A percentile compares a stretch with the other conserved stretches of the same genome.
These are phyloP conservation scores for Termitomyces eurrhizus DNA, from an alignment of 768 basidiomycete genomes.

Conservation along the genomic window DNA sequence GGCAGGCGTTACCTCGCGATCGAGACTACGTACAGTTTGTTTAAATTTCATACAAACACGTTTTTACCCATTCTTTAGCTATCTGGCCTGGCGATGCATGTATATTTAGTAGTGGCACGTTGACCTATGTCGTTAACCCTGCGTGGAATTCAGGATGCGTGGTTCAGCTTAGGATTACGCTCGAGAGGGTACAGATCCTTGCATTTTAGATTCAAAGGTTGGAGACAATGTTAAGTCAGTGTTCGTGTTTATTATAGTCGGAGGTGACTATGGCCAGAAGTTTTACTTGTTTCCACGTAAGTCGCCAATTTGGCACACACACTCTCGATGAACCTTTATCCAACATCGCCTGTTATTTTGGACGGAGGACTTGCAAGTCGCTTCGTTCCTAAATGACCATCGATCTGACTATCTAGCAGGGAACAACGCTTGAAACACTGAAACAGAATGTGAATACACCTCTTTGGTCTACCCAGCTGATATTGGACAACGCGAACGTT, in stretches of 20 bases:
- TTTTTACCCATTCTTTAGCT: neutral
- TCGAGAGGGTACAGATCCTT: neutral
- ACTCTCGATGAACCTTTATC: constrained; percentile 8
- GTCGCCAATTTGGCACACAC: neutral
- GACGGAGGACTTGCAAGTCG: constrained; percentile 46
- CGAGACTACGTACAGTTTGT: neutral
- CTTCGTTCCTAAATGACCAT: neutral
- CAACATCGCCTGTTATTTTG: constrained; percentile 23
- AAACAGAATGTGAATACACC: constrained; percentile 46
- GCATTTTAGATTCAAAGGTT: neutral
- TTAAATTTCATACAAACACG: neutral
- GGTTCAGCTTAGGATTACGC: neutral
- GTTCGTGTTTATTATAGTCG: no score
- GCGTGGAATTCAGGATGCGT: neutral
- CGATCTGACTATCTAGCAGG: constrained; percentile 33
- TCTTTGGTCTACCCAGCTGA: constrained; percentile 70
- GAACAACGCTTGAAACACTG: constrained; percentile 54
- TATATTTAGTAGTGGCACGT: neutral
- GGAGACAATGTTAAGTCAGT: no score
- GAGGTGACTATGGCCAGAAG: no score
- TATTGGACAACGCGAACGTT: constrained; percentile 46
- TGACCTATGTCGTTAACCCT: neutral
- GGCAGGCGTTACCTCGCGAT: neutral
- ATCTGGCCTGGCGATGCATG: neutral
- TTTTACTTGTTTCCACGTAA: no score